Base-by-base conservation (phyloP, 2,329 filamentous ascomycete species). In the Myriosclerotinia scirpicola region DNA sequence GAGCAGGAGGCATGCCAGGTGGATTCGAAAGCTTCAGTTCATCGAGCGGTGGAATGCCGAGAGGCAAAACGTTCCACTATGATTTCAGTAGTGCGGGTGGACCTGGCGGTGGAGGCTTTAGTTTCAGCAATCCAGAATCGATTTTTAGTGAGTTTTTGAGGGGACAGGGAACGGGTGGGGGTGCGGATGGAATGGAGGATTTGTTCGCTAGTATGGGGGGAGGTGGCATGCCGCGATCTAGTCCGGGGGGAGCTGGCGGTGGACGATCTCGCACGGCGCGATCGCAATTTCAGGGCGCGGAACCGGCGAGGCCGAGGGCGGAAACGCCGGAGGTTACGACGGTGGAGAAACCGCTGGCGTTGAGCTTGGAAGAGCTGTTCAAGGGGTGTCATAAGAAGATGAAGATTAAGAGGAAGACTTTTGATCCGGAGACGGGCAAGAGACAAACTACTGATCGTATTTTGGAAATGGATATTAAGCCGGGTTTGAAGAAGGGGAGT, bases 381-480 rank as follows among this genome's bases (percentile, higher is more conserved):
- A 88, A 85, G 36, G 95, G 95, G 52, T 87, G 88, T 46, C 92
- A 90, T 59, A 99, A 99, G 86, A 97, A 96, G 84, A 92, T 99
- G 85, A 96, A 95, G 81, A 96, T 98, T 71, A 97, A 97, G 83
- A 87, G 94, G 75, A 98, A 98, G 86, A 93, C 90, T 22, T 98
- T 92, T 77, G 95, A 99, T 78, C 83, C 81, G 50, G 80, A 88
- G 26, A 88, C 84, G 0, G 92, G 92, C 67, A 97, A 96, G 82
- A 88, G 93, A 73, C 91, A 87, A 54, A 90, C 89, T 3, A 91
- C 93, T 68, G 95, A 99, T 74, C 91, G 93, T 75, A 92, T 97
- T 22, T 81, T 99, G 40, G 93, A 96, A 76, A 94, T 98, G 63
- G 92, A 93, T 56, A 97, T 99, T 80, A 98, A 97, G 81, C 89